Conservation (phyloP, 441 rosid species). For the Croton laevigatus region DNA sequence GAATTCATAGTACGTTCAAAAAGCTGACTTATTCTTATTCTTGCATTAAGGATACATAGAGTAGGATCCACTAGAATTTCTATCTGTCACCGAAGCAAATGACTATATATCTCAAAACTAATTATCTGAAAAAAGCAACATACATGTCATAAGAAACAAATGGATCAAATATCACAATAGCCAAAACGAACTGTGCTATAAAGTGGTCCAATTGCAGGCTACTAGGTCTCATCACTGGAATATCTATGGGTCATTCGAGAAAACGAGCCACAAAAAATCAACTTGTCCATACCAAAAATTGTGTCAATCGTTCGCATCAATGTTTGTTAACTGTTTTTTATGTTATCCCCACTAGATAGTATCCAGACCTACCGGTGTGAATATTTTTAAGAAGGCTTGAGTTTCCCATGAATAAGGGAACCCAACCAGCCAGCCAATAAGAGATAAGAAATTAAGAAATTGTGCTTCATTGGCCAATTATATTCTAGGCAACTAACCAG, state of each 20-base stretch:
- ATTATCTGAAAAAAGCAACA: background rate
- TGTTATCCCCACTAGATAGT: slow-evolving; percentile 13
- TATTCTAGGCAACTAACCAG: slow-evolving; percentile 14
- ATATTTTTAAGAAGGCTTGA: background rate
- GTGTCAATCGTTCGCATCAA: slow-evolving; percentile 15
- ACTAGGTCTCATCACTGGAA: background rate
- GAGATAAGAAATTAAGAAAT: background rate
- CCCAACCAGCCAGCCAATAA: slow-evolving; percentile 11
- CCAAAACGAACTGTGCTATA: background rate
- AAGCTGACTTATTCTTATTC: background rate
- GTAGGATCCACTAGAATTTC: background rate
- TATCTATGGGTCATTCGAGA: slow-evolving; percentile 17
- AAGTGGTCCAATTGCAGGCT: slow-evolving; percentile 14
- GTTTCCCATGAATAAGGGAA: slow-evolving; percentile 18
- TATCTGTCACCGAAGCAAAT: background rate
- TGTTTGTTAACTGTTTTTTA: background rate
- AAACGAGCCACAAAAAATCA: slow-evolving; percentile 14
- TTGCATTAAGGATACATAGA: background rate
- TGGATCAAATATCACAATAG: background rate
- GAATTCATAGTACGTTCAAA: slow-evolving; percentile 55
- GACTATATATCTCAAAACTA: background rate
- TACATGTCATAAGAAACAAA: background rate
- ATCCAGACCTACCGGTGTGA: slow-evolving; percentile 5
- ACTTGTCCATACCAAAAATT: slow-evolving; percentile 15
- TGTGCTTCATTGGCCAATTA: slow-evolving; percentile 14